Conservation (phyloP, 2,329 filamentous ascomycete genomes). For the Malbranchea zuffiana region DNA sequence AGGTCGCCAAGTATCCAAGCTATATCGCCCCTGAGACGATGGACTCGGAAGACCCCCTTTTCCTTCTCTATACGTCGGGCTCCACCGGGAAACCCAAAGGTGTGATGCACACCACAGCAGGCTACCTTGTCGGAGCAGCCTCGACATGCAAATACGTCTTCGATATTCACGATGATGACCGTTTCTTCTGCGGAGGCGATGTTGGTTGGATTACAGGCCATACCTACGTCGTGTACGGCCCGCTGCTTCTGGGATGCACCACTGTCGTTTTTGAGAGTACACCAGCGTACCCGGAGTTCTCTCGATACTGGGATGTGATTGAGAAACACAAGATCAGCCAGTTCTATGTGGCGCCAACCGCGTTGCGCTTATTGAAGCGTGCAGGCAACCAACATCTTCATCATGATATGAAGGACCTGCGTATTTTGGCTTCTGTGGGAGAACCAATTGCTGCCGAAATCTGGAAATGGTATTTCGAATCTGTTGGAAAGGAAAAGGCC, state of each 20-base stretch:
- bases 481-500: conserved; percentile 83
- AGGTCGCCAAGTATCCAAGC: conserved; percentile 89
- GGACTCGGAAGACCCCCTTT: conserved; percentile 89
- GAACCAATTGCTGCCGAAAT: conserved; percentile 97
- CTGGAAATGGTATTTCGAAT: conserved; percentile 99
- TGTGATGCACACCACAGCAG: conserved; percentile 92
- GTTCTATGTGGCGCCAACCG: conserved; percentile 96
- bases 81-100: conserved; percentile 98
- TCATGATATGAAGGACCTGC: conserved; percentile 75
- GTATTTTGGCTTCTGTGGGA: conserved; percentile 86
- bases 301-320: conserved; percentile 97
- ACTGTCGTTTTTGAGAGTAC: conserved; percentile 98
- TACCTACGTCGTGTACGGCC: conserved; percentile 96
- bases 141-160: conserved; percentile 97
- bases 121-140: conserved; percentile 88
- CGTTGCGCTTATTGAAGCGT: conserved; percentile 83
- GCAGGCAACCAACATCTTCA: conserved; percentile 89
- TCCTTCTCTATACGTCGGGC: conserved; percentile 94
- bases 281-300: conserved; percentile 94
- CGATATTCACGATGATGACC: conserved; percentile 87
- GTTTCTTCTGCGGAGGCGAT: conserved; percentile 95
- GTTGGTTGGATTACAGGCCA: conserved; percentile 99
- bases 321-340: conserved; percentile 91
- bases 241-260: conserved; percentile 79
- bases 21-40: conserved; percentile 85